Conservation (phyloP, 2,329 filamentous ascomycete species). For the Fusarium illudens region DNA sequence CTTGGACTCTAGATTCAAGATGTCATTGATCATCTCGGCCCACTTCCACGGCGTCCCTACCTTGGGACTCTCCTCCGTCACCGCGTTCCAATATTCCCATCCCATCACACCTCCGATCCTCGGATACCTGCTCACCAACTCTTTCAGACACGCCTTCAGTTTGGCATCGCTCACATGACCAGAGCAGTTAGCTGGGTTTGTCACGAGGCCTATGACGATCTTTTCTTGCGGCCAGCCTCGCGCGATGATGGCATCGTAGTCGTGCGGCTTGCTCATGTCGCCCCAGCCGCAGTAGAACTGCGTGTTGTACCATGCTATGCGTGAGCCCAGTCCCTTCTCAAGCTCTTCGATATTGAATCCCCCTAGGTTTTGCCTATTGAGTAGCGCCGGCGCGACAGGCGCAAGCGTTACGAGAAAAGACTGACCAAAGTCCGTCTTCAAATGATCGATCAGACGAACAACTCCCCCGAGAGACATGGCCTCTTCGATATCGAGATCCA, state of each 20-base stretch:
- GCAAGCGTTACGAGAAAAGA: conserved; percentile 79
- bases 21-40: conserved; percentile 58
- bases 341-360: conserved; percentile 81
- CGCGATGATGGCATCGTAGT: conserved; percentile 58
- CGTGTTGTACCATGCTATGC: conserved; percentile 83
- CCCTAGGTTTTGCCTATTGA: conserved; percentile 67
- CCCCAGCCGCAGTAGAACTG: conserved; percentile 94
- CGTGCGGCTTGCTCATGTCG: conserved; percentile 51
- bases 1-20: conserved; percentile 20
- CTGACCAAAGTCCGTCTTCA: conserved; percentile 72
- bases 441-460: conserved; percentile 69
- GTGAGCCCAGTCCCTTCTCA: conserved; percentile 67
- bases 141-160: conserved; percentile 51
- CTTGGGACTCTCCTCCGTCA: conserved; percentile 48
- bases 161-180: conserved; percentile 57
- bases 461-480: conserved; percentile 71
- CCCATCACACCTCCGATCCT: conserved; percentile 86
- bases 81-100: conserved; percentile 90
- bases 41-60: conserved; percentile 73
- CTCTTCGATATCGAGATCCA: conserved; percentile 83
- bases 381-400: conserved; percentile 77
- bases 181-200: conserved; percentile 73
- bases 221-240: conserved; percentile 75
- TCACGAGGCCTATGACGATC: conserved; percentile 80
- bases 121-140: conserved; percentile 60